Percentiles rank a stretch among this genome's conserved stretches.
Evolutionary conservation across 352 stramenopile genomes (phyloP).

Genomic region (Pythium folliculosum): DNA sequence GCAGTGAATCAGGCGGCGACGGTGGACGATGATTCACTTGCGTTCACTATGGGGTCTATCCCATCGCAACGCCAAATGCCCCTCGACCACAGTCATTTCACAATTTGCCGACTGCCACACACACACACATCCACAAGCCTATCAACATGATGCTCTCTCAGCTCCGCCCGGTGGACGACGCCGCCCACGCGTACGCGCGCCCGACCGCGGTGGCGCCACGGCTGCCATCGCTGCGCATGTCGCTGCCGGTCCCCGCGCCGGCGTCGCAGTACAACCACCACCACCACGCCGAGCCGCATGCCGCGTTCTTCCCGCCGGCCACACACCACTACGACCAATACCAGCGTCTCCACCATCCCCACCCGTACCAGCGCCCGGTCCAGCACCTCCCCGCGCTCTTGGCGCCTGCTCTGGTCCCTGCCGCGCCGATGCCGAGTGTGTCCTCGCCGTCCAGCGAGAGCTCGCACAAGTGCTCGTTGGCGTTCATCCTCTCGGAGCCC

Average conservation of each 20-base stretch:
- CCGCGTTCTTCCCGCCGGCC: background rate
- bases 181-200: background rate
- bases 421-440: background rate
- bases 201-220: background rate
- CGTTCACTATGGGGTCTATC: slow-evolving; percentile 6
- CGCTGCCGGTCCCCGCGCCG: background rate
- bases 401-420: background rate
- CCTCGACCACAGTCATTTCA: slow-evolving; percentile 8
- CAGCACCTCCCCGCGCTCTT: background rate
- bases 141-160: slow-evolving; percentile 28
- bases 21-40: slow-evolving; percentile 11
- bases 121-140: slow-evolving; percentile 12
- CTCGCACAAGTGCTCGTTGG: slow-evolving; percentile 18
- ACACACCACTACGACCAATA: background rate
- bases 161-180: slow-evolving; percentile 16
- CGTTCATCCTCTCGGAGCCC: slow-evolving; percentile 17
- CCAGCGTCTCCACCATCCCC: background rate
- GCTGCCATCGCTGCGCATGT: slow-evolving; percentile 22
- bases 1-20: slow-evolving; percentile 16
- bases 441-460: slow-evolving; percentile 6
- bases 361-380: background rate
- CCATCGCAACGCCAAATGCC: background rate
- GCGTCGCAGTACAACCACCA: background rate
- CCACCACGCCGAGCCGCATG: background rate
- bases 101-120: slow-evolving; percentile 7